phyloP scores from a whole-genome alignment of 2,329 filamentous ascomycete species.

The Penicillium sp. region DNA sequence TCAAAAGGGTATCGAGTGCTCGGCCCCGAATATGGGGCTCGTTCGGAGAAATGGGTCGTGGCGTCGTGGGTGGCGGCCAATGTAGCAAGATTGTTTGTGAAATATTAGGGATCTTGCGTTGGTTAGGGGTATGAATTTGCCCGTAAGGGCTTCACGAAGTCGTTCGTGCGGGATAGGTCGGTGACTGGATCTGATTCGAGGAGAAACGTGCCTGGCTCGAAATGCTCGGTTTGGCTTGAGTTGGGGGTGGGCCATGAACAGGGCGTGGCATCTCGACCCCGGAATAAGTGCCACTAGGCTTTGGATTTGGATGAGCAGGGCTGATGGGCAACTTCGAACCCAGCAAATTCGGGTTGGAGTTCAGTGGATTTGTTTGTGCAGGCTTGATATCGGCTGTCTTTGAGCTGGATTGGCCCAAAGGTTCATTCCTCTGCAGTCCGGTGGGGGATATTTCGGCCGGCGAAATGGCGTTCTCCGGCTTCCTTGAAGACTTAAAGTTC shows the following conservation, averaged over 20 bases:
- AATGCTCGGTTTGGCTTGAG: not conserved
- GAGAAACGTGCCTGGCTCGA: not conserved
- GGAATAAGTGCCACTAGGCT: not conserved
- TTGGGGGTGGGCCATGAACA: not conserved
- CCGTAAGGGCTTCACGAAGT: not conserved
- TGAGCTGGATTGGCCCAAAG: not conserved
- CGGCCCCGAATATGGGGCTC: constrained; percentile 17
- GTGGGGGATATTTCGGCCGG: not conserved
- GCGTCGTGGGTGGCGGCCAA: constrained; percentile 11
- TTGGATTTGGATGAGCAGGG: not conserved
- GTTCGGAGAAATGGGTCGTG: constrained; percentile 18
- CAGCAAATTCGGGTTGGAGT: not conserved
- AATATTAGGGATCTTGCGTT: constrained; percentile 7
- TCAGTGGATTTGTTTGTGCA: not conserved
- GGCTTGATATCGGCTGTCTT: not conserved
- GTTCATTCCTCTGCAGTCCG: not conserved
- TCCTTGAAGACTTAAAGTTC: not conserved
- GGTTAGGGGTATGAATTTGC: not conserved
- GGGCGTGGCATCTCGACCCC: not conserved
- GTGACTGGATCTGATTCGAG: not conserved
- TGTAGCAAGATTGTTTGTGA: constrained; percentile 3
- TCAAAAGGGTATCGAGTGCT: constrained; percentile 31
- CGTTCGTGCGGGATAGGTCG: not conserved
- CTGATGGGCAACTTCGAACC: constrained; percentile 5
- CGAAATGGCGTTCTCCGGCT: not conserved